Conservation (phyloP, 2,329 filamentous ascomycete genomes). For the Fusarium fracticaudum region DNA sequence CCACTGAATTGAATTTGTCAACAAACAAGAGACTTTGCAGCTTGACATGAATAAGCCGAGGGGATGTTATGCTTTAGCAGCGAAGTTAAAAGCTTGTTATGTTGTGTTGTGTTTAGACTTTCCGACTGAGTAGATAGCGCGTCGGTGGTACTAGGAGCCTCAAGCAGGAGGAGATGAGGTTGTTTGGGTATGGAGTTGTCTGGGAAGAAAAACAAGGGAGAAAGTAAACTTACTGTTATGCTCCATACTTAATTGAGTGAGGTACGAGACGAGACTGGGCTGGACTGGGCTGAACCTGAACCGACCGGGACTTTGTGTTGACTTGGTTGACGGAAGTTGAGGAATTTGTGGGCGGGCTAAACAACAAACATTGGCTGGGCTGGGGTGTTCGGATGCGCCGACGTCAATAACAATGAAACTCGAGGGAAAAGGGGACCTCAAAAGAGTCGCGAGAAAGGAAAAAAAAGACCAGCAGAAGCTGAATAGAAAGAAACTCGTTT, state of each 20-base stretch:
- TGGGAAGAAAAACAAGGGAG: slow-evolving; percentile 28
- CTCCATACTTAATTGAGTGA: slow-evolving; percentile 46
- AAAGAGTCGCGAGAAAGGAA: slow-evolving; percentile 26
- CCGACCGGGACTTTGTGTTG: slow-evolving; percentile 38
- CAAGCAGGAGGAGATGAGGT: slow-evolving; percentile 2
- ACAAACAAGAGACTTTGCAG: slow-evolving; percentile 8
- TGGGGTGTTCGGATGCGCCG: slow-evolving; percentile 44
- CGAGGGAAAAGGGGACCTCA: slow-evolving; percentile 13
- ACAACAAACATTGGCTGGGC: slow-evolving; percentile 55
- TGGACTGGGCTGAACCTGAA: neutral
- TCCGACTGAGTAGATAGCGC: neutral
- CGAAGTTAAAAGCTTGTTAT: slow-evolving; percentile 3
- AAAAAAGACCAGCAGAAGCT: slow-evolving; percentile 13
- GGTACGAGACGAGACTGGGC: slow-evolving; percentile 8
- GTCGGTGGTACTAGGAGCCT: neutral
- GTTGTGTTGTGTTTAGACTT: neutral
- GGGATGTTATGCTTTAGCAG: neutral
- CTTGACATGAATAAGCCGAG: slow-evolving; percentile 6
- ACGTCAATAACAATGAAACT: slow-evolving; percentile 40
- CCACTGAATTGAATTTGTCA: slow-evolving; percentile 37
- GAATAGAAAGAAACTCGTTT: slow-evolving; percentile 9
- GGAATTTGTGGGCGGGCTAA: slow-evolving; percentile 42
- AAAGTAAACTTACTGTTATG: slow-evolving; percentile 48
- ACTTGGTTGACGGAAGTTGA: slow-evolving; percentile 37
- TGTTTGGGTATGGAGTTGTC: slow-evolving; percentile 15